phyloP scores from a whole-genome alignment of 139 green algal species.

The Ulvella scutata region DNA sequence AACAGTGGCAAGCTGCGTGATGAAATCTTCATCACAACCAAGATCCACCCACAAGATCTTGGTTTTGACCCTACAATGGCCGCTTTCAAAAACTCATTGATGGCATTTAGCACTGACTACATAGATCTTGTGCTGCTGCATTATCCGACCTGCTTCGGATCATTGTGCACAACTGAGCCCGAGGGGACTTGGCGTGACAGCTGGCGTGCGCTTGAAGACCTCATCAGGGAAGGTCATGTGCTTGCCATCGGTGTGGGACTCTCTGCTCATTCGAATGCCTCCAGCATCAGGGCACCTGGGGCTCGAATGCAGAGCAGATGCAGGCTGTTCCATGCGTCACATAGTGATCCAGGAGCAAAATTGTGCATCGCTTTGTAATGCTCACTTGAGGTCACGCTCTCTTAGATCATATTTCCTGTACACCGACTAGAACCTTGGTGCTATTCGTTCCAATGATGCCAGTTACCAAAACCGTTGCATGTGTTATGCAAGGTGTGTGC shows the following conservation, averaged over 20 bases:
- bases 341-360: not conserved
- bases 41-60: conserved; percentile 58
- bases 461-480: too few species aligned
- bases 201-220: conserved; percentile 44
- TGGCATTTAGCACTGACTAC: conserved; percentile 40
- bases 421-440: not conserved
- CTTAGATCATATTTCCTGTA: not conserved
- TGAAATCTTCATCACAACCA: conserved; percentile 67
- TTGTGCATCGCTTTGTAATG: not conserved
- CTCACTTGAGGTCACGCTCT: not conserved
- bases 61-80: conserved; percentile 32
- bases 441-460: too few species aligned
- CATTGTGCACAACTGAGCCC: conserved; percentile 26
- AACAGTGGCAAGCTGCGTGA: conserved; percentile 15
- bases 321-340: not conserved
- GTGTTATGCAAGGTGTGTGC: too few species aligned
- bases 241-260: conserved; percentile 33
- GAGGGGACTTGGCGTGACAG: conserved; percentile 41
- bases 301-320: not conserved
- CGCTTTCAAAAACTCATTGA: conserved; percentile 12
- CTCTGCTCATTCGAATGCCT: too few species aligned
- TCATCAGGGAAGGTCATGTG: conserved; percentile 19
- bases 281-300: not conserved
- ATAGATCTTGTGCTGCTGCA: conserved; percentile 74
- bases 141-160: conserved; percentile 54